Evolutionary conservation across 805 yeast species (phyloP).

Genomic region (Candida tibetensis): DNA sequence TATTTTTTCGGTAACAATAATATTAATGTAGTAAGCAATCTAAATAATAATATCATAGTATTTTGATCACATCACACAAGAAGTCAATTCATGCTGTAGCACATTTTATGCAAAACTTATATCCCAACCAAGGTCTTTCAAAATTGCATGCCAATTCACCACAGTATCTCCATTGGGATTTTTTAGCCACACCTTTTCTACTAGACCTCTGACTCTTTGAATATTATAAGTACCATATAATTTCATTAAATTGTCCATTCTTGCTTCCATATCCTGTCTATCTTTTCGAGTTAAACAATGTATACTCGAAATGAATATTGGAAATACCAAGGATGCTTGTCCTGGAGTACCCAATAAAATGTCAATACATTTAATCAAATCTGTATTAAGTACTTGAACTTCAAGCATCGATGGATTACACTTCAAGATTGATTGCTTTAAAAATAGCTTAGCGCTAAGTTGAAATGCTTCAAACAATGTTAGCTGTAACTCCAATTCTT

Average conservation of each 20-base stretch:
- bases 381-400: constrained; percentile 55
- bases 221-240: constrained; percentile 70
- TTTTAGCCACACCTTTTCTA: constrained; percentile 47
- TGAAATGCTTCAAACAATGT: constrained; percentile 72
- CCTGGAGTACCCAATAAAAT: constrained; percentile 62
- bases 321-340: constrained; percentile 72
- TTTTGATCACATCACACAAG: too few relatives aligned
- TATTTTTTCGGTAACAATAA: too few relatives aligned
- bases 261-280: constrained; percentile 46
- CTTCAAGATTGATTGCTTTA: constrained; percentile 61
- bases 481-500: constrained; percentile 62
- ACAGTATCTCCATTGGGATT: constrained; percentile 54
- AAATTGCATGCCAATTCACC: constrained; percentile 71
- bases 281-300: constrained; percentile 55
- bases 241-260: constrained; percentile 55
- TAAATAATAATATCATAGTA: too few relatives aligned
- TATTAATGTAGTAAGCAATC: too few relatives aligned
- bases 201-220: constrained; percentile 41
- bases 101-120: constrained; percentile 68
- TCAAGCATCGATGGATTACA: constrained; percentile 62
- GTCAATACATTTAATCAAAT: constrained; percentile 56
- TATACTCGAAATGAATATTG: constrained; percentile 75
- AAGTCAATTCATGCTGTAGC: too few relatives aligned
- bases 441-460: constrained; percentile 62
- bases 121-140: constrained; percentile 71